Conservation (phyloP, 2,329 filamentous ascomycete genomes). For the Fusarium duplospermum region DNA sequence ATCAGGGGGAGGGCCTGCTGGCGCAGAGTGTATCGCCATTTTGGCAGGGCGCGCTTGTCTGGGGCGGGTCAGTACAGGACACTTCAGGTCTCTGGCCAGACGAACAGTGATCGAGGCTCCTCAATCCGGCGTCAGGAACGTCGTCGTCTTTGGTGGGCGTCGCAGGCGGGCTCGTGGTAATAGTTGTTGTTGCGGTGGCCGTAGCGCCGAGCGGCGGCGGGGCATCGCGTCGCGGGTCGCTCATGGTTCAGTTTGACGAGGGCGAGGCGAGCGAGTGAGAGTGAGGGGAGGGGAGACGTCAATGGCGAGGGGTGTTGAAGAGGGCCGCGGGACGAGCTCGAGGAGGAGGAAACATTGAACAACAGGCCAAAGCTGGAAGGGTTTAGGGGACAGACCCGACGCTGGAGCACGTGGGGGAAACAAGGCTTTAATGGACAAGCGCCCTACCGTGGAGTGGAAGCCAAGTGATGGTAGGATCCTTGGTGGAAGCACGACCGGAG, state of each 20-base stretch:
- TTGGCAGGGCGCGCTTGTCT: slow-evolving; percentile 87
- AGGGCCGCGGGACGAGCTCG: slow-evolving; percentile 17
- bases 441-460: slow-evolving; percentile 5
- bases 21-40: slow-evolving; percentile 89
- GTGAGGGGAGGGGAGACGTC: slow-evolving; percentile 19
- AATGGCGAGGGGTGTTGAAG: slow-evolving; percentile 34
- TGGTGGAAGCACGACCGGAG: slow-evolving; percentile 17
- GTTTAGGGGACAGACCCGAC: background rate
- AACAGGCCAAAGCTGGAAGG: background rate
- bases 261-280: background rate
- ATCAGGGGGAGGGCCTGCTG: slow-evolving; percentile 86
- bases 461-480: slow-evolving; percentile 19
- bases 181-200: slow-evolving; percentile 23
- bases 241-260: slow-evolving; percentile 44
- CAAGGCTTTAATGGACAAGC: slow-evolving; percentile 13
- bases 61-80: slow-evolving; percentile 1
- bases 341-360: slow-evolving; percentile 32
- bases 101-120: slow-evolving; percentile 81
- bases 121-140: slow-evolving; percentile 77
- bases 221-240: slow-evolving; percentile 48
- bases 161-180: slow-evolving; percentile 16
- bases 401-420: slow-evolving; percentile 22
- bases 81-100: background rate
- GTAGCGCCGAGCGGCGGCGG: slow-evolving; percentile 43
- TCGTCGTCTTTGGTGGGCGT: slow-evolving; percentile 39